These are phyloP conservation scores for Chamaecyparis obtusa DNA, from an alignment of 75 land plant genomes.

Conservation along the genomic window DNA sequence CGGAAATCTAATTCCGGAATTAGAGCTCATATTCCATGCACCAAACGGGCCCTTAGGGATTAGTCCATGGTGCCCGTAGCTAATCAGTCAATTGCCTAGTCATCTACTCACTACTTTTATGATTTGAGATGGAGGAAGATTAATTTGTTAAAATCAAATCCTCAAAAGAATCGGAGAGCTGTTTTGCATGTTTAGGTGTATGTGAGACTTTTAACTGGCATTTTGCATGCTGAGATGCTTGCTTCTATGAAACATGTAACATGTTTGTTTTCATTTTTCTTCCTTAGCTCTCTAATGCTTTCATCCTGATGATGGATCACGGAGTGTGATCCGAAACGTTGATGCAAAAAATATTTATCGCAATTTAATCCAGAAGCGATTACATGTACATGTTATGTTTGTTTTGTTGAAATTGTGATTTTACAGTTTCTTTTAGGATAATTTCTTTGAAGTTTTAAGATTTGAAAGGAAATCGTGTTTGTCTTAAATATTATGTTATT, in stretches of 20 bases:
- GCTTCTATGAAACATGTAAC: neutral
- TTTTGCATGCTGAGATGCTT: neutral
- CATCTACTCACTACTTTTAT: neutral
- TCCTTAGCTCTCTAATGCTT: too few species aligned
- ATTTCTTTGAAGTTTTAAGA: neutral
- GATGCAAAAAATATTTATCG: too few species aligned
- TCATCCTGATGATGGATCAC: too few species aligned
- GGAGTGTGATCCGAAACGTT: too few species aligned
- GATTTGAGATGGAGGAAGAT: neutral
- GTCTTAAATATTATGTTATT: neutral
- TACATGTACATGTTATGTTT: neutral
- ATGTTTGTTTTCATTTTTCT: too few species aligned
- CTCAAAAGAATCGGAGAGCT: neutral
- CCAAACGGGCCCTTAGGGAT: too few species aligned
- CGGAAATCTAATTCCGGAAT: too few species aligned
- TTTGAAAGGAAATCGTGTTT: neutral
- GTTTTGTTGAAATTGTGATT: neutral
- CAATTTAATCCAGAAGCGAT: too few species aligned
- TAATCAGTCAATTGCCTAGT: neutral
- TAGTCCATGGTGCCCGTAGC: neutral
- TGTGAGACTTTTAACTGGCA: neutral
- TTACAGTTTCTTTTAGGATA: neutral
- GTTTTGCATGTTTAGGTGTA: neutral
- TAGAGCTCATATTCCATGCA: too few species aligned
- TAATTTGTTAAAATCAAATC: neutral